Base-by-base conservation (phyloP, 805 yeast species). In the Candida montana region DNA sequence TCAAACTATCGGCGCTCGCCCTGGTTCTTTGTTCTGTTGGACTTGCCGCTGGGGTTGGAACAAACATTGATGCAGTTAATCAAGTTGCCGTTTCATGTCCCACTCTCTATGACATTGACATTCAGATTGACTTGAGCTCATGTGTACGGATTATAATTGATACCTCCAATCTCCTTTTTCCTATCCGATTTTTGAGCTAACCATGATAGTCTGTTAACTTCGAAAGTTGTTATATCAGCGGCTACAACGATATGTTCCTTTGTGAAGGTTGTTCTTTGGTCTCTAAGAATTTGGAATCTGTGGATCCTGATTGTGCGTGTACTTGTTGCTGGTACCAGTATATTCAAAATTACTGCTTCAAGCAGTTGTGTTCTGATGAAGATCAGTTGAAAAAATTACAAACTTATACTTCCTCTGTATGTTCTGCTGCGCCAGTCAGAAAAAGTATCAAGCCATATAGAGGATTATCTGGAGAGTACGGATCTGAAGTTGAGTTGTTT, bases 251-350 rank as follows among this genome's bases (percentile, higher is more conserved):
- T 37, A 21, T 34, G 9, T 54, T 42, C 24, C 33, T 55, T 26
- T 54, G 58, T 38, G 60, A 55, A 35, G 60, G 60, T 3, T 54
- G 58, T 31, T 51, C 56, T 1, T 44, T 46, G 32, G 52, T 51
- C 2, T 41, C 48, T 7, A n/a, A 18, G 2, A 39, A 31, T 6
- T n/a, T 26, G 7, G 21, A 41, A 17, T 5, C 20, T 2, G 18
- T 42, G 3, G 55, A 51, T 18, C 5, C 45, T 11, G 56, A 53
- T n/a, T 55, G 59, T 35, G 40, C 48, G 7, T 53, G 57, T 31
- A 45, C 58, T 2, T 55, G 58, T 31, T 53, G 55, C 26, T 51
- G 53, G 52, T 45, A 33, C 32, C 54, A 52, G 37, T 54, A 51
- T 23, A 27, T 51, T 2, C 48, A 46, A 34, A 54, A 53, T 38